Evolutionary conservation across 192 early-diverging fungal species (phyloP), one percentile per base, ranked within the genome.

Genomic region (Oehlia diaphana): DNA sequence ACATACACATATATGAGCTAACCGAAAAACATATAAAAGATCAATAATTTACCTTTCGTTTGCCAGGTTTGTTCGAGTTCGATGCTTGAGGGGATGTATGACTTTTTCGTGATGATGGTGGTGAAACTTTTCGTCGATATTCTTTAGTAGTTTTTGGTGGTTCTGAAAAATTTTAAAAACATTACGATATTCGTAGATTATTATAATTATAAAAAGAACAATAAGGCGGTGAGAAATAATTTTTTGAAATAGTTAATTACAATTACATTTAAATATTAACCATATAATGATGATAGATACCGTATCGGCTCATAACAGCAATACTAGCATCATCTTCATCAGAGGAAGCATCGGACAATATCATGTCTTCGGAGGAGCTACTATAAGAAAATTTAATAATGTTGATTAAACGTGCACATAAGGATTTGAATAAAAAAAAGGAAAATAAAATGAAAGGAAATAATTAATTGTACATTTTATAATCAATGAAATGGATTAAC

Each of bases 311-410:
- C 13, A 33, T 42, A 13, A 14, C 33, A 26, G 14, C 63, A 39
- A 64, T 33, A 42, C 33, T 44, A 76, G 28, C 23, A 44, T 76
- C 74, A 76, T 65, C 47, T 10, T 73, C 74, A 44, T 76, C 74
- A 65, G 53, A 63, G 26, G 74, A 39, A 65, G 58, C 63, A 66
- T 76, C 74, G 21, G 74, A 76, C 44, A 76, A 44, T 28, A 76
- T 9, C 64, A 37, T 37, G 14, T 76, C 74, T 10, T 64, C 58
- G 21, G 74, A 74, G 44, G 62, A 65, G 63, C 74, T 76, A 64
- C 74, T 65, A 28, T 47, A 9, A 65, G 14, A 47, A 47, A 47
- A 26, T 2, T 47, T 47, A 12, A 47, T 47, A 47, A 47, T 47
- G 10, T 47, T 47, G 44, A 47, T 47, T 47, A 47, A 47, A 47